These are phyloP conservation scores for Prunus armeniaca DNA, from an alignment of 306 rosid genomes.

Conservation along the genomic window DNA sequence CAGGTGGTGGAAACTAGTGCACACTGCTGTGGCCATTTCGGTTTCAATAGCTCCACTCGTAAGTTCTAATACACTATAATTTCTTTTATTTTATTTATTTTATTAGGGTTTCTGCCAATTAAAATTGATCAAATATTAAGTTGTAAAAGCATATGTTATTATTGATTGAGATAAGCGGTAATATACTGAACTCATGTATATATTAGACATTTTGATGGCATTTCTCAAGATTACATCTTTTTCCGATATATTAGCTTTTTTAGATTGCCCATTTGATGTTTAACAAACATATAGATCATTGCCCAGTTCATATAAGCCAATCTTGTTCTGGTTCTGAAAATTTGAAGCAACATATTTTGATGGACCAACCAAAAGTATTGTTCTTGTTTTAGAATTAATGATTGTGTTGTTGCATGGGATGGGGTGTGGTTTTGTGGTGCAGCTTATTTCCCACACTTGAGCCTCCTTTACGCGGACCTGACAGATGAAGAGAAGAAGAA, in stretches of 20 bases:
- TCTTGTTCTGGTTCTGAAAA: neutral
- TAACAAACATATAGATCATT: too few relatives aligned
- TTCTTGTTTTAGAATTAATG: neutral
- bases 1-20: conserved; percentile 61
- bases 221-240: too few relatives aligned
- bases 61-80: conserved; percentile 20
- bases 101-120: neutral
- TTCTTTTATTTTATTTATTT: too few relatives aligned
- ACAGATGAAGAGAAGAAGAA: conserved; percentile 67
- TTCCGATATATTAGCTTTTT: too few relatives aligned
- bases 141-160: neutral
- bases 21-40: conserved; percentile 53
- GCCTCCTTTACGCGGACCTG: conserved; percentile 68
- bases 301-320: neutral
- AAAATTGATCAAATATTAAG: neutral
- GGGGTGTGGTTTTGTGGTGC: conserved; percentile 11
- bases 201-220: too few relatives aligned
- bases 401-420: neutral
- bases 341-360: neutral
- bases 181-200: too few relatives aligned
- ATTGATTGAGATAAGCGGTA: too few relatives aligned
- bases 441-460: conserved; percentile 88
- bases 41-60: conserved; percentile 47
- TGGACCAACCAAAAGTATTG: neutral
- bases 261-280: too few relatives aligned